Percentiles rank a stretch among this genome's conserved stretches.
Conservation (phyloP, 495 filamentous ascomycete species). For the Astrothelium macrocarpum region DNA sequence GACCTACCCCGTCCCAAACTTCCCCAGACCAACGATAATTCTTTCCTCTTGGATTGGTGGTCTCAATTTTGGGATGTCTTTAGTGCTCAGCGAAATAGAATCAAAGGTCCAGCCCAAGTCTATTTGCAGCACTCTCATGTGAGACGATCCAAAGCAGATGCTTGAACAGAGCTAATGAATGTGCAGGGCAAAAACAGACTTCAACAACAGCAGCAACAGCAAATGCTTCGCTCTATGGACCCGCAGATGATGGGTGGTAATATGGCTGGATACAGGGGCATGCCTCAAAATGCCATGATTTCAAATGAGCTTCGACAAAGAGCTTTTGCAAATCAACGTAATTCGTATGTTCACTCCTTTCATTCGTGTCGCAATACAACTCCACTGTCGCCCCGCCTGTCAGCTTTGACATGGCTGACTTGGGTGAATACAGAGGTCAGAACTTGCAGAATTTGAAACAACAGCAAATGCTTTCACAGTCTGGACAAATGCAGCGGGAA, state of each 20-base stretch:
- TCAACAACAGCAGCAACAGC: conserved; percentile 59
- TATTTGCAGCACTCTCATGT: conserved; percentile 80
- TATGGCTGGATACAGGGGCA: neutral
- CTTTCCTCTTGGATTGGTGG: conserved; percentile 92
- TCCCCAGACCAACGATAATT: conserved; percentile 53
- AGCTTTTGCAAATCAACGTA: conserved; percentile 69
- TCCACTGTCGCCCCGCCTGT: neutral
- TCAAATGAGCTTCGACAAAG: conserved; percentile 55
- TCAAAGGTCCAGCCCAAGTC: conserved; percentile 47
- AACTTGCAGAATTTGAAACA: conserved; percentile 43
- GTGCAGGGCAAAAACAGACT: conserved; percentile 33
- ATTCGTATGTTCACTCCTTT: conserved; percentile 45
- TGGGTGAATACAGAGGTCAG: conserved; percentile 5
- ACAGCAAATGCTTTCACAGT: conserved; percentile 43
- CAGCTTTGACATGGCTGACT: conserved; percentile 9
- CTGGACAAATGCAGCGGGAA: conserved; percentile 48
- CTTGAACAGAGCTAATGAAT: conserved; percentile 10
- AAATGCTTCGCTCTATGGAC: conserved; percentile 57
- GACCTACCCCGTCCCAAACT: conserved; percentile 71
- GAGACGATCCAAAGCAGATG: conserved; percentile 23
- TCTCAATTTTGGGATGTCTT: conserved; percentile 94
- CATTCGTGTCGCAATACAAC: neutral
- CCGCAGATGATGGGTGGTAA: conserved; percentile 50
- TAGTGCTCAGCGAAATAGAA: conserved; percentile 55
- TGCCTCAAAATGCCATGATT: neutral